Evolutionary conservation across 345 rosid species (phyloP).

Genomic region (Heritiera littoralis): DNA sequence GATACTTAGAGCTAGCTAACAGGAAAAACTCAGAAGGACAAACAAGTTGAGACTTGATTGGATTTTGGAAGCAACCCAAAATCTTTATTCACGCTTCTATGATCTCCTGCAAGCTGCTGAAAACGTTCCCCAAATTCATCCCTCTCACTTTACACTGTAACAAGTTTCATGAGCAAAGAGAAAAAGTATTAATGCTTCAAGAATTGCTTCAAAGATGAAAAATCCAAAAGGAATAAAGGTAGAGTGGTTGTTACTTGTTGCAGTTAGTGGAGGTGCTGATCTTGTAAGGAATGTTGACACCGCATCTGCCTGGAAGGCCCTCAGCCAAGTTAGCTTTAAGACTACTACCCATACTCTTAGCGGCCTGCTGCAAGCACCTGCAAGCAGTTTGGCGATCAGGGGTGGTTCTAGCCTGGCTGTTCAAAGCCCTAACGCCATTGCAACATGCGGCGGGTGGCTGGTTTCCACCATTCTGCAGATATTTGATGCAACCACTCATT

Average conservation of each 20-base stretch:
- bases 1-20: neutral
- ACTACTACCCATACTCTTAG: slow-evolving; percentile 6
- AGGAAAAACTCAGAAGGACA: neutral
- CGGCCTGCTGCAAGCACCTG: slow-evolving; percentile 36
- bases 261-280: slow-evolving; percentile 46
- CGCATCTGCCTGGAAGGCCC: slow-evolving; percentile 39
- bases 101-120: neutral
- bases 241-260: slow-evolving; percentile 19
- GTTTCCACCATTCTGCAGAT: slow-evolving; percentile 20
- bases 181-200: neutral
- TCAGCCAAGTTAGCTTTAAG: slow-evolving; percentile 25
- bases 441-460: slow-evolving; percentile 32
- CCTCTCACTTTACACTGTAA: slow-evolving; percentile 17
- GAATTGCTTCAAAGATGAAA: neutral
- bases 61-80: slow-evolving; percentile 1
- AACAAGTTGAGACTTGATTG: neutral
- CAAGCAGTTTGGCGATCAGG: slow-evolving; percentile 44
- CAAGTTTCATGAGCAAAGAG: neutral
- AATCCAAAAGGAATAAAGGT: neutral
- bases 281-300: slow-evolving; percentile 42
- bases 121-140: neutral
- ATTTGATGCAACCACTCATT: slow-evolving; percentile 15
- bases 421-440: slow-evolving; percentile 26
- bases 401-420: slow-evolving; percentile 33
- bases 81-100: slow-evolving; percentile 7